Base-by-base conservation (phyloP, 2,329 filamentous ascomycete genomes). In the Teratosphaeria zuluensis region DNA sequence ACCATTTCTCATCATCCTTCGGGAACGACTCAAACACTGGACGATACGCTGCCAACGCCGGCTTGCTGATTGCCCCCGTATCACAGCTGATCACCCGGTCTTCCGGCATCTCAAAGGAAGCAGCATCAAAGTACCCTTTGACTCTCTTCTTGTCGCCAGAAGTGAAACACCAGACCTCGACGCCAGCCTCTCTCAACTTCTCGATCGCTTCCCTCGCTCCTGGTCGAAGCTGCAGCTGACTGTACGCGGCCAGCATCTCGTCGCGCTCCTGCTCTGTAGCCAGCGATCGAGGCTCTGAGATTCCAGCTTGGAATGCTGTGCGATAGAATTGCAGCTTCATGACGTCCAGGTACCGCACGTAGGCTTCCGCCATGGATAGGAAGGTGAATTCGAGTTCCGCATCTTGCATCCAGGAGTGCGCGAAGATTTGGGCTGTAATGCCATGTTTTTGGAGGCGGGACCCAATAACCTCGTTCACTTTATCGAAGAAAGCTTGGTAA, bases 11-110 rank as follows among this genome's bases (percentile, higher is more conserved):
- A 51, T 77, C 66, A 1, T 63, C 70, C 0, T 58, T 51, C 7
- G 54, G 74, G 58, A 82, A 75, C 54, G 66, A 69, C n/a, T 74
- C 72, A 35, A 78, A 67, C 5, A 80, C 66, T 1, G 74, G 71
- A 60, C 68, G 64, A 63, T 84, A 84, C 0, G 78, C 76, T 30
- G 66, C 73, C 3, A 76, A 68, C 0, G 75, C 76, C 0, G 81
- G 81, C 67, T 83, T 84, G 1, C 76, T 78, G 19, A 81, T 69
- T 0, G 77, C 75, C 14, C 70, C 65, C 0, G 67, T 67, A 62
- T 84, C 81, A 61, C 81, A 84, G 7, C 74, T 77, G 21, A 82
- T 67, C 28, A 84, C 72, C 58, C 81, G 79, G 64, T 79, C 78
- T 0, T 65, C 56, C 0, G 80, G 78, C 72, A 84, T 78, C 1